Base-by-base conservation (phyloP, 129 eudicot species). In the Artemisia tridentata region DNA sequence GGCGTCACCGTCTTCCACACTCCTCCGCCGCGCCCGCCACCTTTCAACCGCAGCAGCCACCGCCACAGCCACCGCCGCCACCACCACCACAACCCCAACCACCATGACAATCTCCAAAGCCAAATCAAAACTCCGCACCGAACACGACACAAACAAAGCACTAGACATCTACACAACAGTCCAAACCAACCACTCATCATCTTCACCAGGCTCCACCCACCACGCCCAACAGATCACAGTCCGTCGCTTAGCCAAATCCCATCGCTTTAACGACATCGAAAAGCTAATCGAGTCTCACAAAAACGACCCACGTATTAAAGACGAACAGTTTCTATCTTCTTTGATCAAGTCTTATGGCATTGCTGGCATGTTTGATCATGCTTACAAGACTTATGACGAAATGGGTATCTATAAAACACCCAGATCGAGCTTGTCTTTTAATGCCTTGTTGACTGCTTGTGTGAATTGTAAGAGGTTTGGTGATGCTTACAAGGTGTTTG, bases 311-410 rank as follows among this genome's bases (percentile, higher is more conserved):
- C 82, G 89, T 48, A 76, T 89, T 49, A 85, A 80, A 6, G 77
- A 85, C 11, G 97, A 93, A 58, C 81, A 77, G n/a, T 93, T 75
- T 45, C 41, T 93, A 3, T 81, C 90, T 0, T 78, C 92, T 16
- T 83, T 93, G 43, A 89, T 93, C 29, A 77, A 86, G 69, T 93
- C 92, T 0, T 93, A 93, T 59, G 96, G 98, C 7, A 46, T 75
- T 29, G 98, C 87, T 0, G 96, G 96, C 13, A 93, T 93, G 98
- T 85, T 83, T 46, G 86, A 84, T 34, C 83, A 87, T 3, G 96
- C 98, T 21, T 78, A 87, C 64, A 75, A 72, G 0, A 89, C 95
- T 2, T 93, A 83, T 46, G 47, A 80, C 31, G 83, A 87, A 21
- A 93, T 93, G 96, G 91, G 86, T 18, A 62, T 78, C 13, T 68